These are phyloP conservation scores for Fagopyrum tataricum DNA, from an alignment of 148 eudicot species.

Conservation along the genomic window DNA sequence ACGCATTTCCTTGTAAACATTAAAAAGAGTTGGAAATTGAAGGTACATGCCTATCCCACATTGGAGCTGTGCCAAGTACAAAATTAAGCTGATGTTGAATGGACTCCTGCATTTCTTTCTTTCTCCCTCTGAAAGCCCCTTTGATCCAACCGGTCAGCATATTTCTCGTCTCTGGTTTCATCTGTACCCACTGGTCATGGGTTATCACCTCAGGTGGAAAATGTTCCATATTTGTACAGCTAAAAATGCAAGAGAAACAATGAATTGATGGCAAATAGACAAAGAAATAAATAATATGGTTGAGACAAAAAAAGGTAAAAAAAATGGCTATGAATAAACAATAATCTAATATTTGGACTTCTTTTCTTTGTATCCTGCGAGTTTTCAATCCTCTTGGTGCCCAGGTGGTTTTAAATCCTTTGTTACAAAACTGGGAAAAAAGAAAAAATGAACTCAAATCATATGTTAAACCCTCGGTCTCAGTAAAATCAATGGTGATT, in stretches of 20 bases:
- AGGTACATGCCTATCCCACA: constrained; percentile 76
- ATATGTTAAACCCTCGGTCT: too few relatives aligned
- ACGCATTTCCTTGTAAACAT: neutral
- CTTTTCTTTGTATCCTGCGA: too few relatives aligned
- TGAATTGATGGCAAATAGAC: neutral
- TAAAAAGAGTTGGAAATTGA: neutral
- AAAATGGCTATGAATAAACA: neutral
- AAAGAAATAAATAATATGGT: neutral
- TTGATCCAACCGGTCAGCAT: constrained; percentile 74
- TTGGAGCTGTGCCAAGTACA: constrained; percentile 68
- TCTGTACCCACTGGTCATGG: constrained; percentile 65
- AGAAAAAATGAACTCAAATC: too few relatives aligned
- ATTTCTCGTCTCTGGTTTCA: constrained; percentile 51
- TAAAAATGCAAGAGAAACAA: constrained; percentile 25
- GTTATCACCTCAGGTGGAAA: constrained; percentile 79
- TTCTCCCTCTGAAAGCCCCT: constrained; percentile 49
- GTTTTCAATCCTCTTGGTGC: too few relatives aligned
- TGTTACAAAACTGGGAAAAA: too few relatives aligned
- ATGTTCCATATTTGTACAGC: constrained; percentile 38
- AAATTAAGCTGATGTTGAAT: constrained; percentile 55
- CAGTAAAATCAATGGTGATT: too few relatives aligned
- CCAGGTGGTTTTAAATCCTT: too few relatives aligned
- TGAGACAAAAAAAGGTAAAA: neutral
- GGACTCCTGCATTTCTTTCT: constrained; percentile 76
- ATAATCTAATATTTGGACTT: neutral